phyloP scores from a whole-genome alignment of 2,329 filamentous ascomycete genomes.

The Helminthosporium solani region DNA sequence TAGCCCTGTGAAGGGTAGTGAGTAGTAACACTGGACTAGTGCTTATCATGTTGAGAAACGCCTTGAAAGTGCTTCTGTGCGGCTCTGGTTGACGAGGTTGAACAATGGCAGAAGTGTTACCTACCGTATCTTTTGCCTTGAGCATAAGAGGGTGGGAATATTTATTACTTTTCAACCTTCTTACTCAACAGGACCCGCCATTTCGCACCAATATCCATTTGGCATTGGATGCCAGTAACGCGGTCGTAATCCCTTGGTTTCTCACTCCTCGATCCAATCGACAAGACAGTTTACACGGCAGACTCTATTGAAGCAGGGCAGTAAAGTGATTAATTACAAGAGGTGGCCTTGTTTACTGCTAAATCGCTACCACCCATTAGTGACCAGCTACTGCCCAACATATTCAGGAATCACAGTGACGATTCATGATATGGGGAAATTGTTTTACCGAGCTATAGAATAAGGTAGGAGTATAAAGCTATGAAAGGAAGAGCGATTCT shows the following conservation, averaged over 20 bases:
- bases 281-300: background rate
- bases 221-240: background rate
- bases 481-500: too few relatives aligned
- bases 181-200: background rate
- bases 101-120: too few relatives aligned
- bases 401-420: too few relatives aligned
- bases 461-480: too few relatives aligned
- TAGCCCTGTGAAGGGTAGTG: background rate
- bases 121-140: background rate
- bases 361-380: background rate
- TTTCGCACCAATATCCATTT: background rate
- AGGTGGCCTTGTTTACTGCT: too few relatives aligned
- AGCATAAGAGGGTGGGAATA: background rate
- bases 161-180: background rate
- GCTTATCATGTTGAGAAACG: background rate
- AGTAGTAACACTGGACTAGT: background rate
- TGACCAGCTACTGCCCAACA: too few relatives aligned
- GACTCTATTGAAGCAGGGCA: background rate
- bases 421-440: too few relatives aligned
- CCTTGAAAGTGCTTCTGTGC: background rate
- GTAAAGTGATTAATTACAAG: too few relatives aligned
- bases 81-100: too few relatives aligned
- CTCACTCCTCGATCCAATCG: background rate
- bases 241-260: background rate
- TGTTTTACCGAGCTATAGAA: too few relatives aligned